Conservation (phyloP, 139 green algal species). For the Marvania coccoides region DNA sequence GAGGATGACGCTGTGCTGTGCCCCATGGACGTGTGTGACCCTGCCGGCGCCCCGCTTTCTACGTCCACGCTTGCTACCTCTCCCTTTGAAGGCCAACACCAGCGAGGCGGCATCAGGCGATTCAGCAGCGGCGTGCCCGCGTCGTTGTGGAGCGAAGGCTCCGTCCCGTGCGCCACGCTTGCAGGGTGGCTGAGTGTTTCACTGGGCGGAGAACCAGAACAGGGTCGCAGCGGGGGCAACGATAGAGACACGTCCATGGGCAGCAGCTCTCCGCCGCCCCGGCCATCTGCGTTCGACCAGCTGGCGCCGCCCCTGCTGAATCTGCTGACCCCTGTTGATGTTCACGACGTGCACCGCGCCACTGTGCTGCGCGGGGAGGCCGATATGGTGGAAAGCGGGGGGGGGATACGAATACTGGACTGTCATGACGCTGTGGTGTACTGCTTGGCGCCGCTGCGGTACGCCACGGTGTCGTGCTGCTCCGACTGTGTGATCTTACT, state of each 20-base stretch:
- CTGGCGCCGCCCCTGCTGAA: constrained; percentile 1
- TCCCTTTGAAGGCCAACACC: too few relatives aligned
- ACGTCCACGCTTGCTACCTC: too few relatives aligned
- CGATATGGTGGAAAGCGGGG: constrained; percentile 15
- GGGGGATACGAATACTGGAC: constrained; percentile 53
- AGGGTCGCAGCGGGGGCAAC: constrained; percentile 5
- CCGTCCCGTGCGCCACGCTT: not conserved
- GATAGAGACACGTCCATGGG: constrained; percentile 10
- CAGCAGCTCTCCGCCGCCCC: not conserved
- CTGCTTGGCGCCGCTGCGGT: constrained; percentile 66
- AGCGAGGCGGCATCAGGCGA: too few relatives aligned
- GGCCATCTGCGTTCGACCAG: constrained; percentile 13
- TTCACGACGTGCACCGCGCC: constrained; percentile 55
- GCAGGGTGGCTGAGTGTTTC: not conserved
- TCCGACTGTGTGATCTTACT: constrained; percentile 74
- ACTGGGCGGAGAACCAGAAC: not conserved
- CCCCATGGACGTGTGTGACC: constrained; percentile 42
- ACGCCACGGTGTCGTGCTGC: constrained; percentile 63
- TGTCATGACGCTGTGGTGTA: constrained; percentile 86
- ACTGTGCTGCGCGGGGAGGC: constrained; percentile 73
- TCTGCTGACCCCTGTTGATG: constrained; percentile 12
- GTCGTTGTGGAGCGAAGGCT: constrained; percentile 4
- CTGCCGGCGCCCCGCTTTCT: too few relatives aligned
- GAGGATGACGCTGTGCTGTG: constrained; percentile 19
- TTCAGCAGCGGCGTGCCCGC: too few relatives aligned